These are phyloP conservation scores for Lactifluus rugatus DNA, from an alignment of 768 basidiomycete genomes.

Conservation along the genomic window DNA sequence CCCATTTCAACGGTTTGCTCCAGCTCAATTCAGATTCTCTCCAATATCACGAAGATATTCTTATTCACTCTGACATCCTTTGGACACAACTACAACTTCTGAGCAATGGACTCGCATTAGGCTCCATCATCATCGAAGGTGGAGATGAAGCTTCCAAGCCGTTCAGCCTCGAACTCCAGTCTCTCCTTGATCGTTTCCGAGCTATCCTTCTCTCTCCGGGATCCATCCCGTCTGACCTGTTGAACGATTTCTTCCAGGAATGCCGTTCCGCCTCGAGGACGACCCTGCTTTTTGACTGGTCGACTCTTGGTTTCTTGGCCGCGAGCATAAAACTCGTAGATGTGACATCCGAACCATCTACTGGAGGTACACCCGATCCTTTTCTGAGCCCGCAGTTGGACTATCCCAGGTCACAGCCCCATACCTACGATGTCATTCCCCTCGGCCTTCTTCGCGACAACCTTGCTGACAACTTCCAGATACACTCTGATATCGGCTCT, in stretches of 20 bases:
- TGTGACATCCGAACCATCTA: constrained; percentile 5
- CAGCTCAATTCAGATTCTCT: constrained; percentile 38
- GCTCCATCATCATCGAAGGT: constrained; percentile 47
- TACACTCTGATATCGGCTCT: constrained; percentile 45
- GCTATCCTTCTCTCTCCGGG: constrained; percentile 35
- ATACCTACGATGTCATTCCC: constrained; percentile 49
- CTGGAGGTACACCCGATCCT: constrained; percentile 32
- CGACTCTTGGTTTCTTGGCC: constrained; percentile 51
- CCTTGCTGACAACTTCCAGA: constrained; percentile 47
- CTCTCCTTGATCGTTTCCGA: constrained; percentile 43
- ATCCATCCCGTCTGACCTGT: constrained; percentile 35
- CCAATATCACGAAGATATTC: constrained; percentile 57
- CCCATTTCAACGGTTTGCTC: constrained; percentile 38
- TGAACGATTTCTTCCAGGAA: constrained; percentile 46
- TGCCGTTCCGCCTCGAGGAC: constrained; percentile 35
- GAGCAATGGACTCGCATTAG: constrained; percentile 53
- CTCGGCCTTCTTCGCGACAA: constrained; percentile 51
- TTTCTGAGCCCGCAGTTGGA: constrained; percentile 34
- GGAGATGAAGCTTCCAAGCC: constrained; percentile 6
- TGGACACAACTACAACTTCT: constrained; percentile 62
- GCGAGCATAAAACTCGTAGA: constrained; percentile 41
- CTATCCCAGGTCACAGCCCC: constrained; percentile 21
- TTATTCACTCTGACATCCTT: constrained; percentile 47
- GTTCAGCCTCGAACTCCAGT: constrained; percentile 23
- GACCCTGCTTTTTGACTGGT: constrained; percentile 58